Base-by-base conservation (phyloP, 2,329 filamentous ascomycete genomes). In the Phaeosphaeria sp. region DNA sequence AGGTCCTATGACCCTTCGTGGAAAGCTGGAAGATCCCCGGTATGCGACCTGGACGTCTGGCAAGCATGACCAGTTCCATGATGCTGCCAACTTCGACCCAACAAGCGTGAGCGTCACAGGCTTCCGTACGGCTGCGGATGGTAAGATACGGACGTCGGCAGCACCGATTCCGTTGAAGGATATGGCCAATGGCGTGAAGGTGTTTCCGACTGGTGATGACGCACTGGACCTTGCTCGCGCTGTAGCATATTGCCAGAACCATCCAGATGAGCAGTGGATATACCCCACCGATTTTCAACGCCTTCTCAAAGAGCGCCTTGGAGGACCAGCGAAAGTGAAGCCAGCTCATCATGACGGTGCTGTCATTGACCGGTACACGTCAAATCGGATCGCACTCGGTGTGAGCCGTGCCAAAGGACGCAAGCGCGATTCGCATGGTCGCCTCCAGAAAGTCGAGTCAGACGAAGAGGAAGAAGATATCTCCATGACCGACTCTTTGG, bases 161-260 rank as follows among this genome's bases (percentile, higher is more conserved):
- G 42, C 52, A 17, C 18, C 42, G 18, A 60, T 72, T 13, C 50
- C 55, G 6, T 66, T 72, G 33, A 60, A 55, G 17, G 56, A 66
- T 25, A 54, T 71, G 18, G 60, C 57, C 3, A 46, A 46, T 1
- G 60, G 60, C 6, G 59, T 72, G 1, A 58, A 64, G 43, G 7
- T 36, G 3, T 56, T 64, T 36, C 69, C 69, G 0, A 49, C 46
- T 0, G 64, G 61, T 0, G 6, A 48, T 13, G 68, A 72, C 50
- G 65, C 64, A 1, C 56, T 71, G 6, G 69, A 72, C 36, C 60
- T 72, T 9, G 71, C 69, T 2, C 65, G 65, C 9, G 64, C 60
- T 21, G 53, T 72, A 1, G 15, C 58, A 17, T 64, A 69, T 51
- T 59, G 59, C 22, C 2, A 64, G 0, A 47, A 62, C 1, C 48